Base-by-base conservation (phyloP, 768 basidiomycete genomes). In the Termitomyces eurrhizus region DNA sequence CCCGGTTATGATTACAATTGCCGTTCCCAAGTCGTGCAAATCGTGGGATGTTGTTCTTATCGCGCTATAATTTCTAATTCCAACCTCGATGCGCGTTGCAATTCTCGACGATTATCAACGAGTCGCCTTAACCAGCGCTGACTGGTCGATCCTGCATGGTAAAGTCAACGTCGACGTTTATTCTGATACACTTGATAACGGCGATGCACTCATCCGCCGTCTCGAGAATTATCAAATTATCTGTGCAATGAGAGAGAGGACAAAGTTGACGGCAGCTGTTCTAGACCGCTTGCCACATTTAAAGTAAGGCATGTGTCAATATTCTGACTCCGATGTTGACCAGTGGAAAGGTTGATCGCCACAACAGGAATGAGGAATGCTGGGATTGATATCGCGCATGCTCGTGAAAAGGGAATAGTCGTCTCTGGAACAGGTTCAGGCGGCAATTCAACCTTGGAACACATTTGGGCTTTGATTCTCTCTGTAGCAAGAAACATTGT, bases 211-310 rank as follows among this genome's bases (percentile, higher is more conserved):
- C 2, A 79, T 78, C 9, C 66, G 77, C 44, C 75, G 84, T 56
- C 74, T 88, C 45, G 65, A 76, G 51, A 74, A 78, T 1, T 87
- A 83, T 68, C 69, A 81, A 6, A 78, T 90, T 46, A 75, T 89
- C 24, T 84, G 83, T 67, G 78, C 85, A 4, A 88, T 88, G 86
- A 75, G 87, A 54, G 88, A 89, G 64, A 75, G 88, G 35, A 88
- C 87, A 0, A 82, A 80, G 58, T 82, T 90, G 66, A 68, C 76
- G 7, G 68, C 73, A 7, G 72, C 77, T 0, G 63, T 87, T 11
- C 67, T 90, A 48, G 80, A 80, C 56, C 75, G 76, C 48, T 74
- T 90, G 37, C 86, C 86, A 7, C 83, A 83, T 52, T 76, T 90
- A 48, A 78, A 76, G 73, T 78, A 39, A 35, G 74, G 26, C 16